Evolutionary conservation across 2,329 filamentous ascomycete species (phyloP), one percentile per base, ranked within the genome.

Genomic region (Lojkania enalia): DNA sequence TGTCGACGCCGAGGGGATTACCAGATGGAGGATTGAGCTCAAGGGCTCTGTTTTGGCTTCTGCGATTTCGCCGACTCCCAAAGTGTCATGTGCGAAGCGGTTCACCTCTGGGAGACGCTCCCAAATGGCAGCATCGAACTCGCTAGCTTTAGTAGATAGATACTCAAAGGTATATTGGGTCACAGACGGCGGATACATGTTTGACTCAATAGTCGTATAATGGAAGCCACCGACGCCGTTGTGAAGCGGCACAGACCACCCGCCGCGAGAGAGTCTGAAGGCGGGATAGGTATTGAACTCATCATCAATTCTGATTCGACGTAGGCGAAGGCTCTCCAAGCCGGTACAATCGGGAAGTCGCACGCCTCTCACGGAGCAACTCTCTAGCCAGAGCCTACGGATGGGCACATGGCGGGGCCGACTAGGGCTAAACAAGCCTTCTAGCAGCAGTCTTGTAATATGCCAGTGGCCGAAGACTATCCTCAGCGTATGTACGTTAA

Each of bases 331-430:
- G 23, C 65, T 72, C 42, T 76, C 64, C 2, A 77, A 55, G 0
- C 65, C 68, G 5, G 48, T 21, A 6, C 12, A 9, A 21, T 15
- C 11, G 16, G 9, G 51, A 20, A 59, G 51, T 12, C 54, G 39
- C 1, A 62, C 60, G 4, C 63, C 60, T 7, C 62, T 57, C 31
- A 74, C 53, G 13, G 65, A 67, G 44, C 71, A 73, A 40, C 69
- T 74, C 42, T 77, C 74, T 3, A 77, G 57, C 74, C 74, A 77
- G 4, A 77, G 62, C 39, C 61, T 70, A 9, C 68, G 63, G 12
- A 76, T 46, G 2, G 64, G 64, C 5, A 59, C 50, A 14, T 49
- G 50, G 2, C 60, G 59, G 9, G 58, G 49, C 14, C 68, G 52
- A 2, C 42, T 16, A 12, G 56, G 54, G 32, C 71, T 62, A 20